Conservation (phyloP, 2,329 filamentous ascomycete genomes). For the Cercospora sp. region DNA sequence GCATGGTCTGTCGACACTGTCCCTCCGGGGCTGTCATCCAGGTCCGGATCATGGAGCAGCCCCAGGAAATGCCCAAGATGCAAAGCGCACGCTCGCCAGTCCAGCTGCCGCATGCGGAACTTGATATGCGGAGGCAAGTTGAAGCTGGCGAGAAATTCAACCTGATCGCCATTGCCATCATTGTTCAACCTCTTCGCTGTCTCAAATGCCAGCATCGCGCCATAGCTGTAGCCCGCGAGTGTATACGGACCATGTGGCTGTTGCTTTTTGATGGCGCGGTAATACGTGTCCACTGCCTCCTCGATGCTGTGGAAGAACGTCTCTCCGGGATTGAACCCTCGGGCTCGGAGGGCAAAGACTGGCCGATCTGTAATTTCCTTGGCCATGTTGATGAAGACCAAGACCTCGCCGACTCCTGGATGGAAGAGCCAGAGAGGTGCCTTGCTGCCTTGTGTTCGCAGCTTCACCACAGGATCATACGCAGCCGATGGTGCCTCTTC, state of each 20-base stretch:
- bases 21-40: background rate
- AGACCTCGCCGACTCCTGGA: slow-evolving; percentile 43
- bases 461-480: slow-evolving; percentile 38
- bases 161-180: slow-evolving; percentile 35
- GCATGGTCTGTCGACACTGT: background rate
- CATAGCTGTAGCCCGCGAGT: slow-evolving; percentile 55
- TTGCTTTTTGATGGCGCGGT: slow-evolving; percentile 40
- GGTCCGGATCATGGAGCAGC: slow-evolving; percentile 38
- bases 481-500: background rate
- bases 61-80: slow-evolving; percentile 47
- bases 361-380: slow-evolving; percentile 45
- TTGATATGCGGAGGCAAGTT: slow-evolving; percentile 55
- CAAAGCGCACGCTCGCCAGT: slow-evolving; percentile 44
- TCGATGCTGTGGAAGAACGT: slow-evolving; percentile 44
- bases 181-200: slow-evolving; percentile 46
- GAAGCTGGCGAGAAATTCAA: slow-evolving; percentile 49
- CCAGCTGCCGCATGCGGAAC: slow-evolving; percentile 44
- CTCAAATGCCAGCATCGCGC: slow-evolving; percentile 55
- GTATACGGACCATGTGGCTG: slow-evolving; percentile 56
- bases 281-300: slow-evolving; percentile 47
- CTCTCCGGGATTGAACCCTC: slow-evolving; percentile 45
- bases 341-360: slow-evolving; percentile 50
- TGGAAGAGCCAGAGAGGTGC: slow-evolving; percentile 41
- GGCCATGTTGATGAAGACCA: slow-evolving; percentile 42
- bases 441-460: slow-evolving; percentile 33